Evolutionary conservation across 257 asterid genomes (phyloP), one percentile per base, ranked within the genome.

Genomic region (Scutellaria galericulata): DNA sequence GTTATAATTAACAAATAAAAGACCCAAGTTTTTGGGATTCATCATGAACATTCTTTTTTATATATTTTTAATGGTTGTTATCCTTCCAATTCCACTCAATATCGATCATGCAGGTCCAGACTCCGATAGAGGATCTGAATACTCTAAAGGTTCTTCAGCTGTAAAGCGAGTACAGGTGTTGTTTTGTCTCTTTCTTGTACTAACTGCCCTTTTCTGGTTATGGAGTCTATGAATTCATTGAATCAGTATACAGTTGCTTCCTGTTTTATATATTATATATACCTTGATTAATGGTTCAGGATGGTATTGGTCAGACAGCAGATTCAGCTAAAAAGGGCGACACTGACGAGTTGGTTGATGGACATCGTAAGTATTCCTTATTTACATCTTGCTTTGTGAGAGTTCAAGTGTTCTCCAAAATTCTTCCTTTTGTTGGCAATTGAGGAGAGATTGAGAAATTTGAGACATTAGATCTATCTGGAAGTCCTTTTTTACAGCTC

Each of bases 51-150:
- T 55, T 46, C 7, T 42, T 18, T 41, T 58, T 58, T 51, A 8
- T 69, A 14, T 20, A 31, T 58, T 50, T 56, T 24, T 22, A 27
- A 18, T 24, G 10, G 52, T 50, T 31, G 39, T 65, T 24, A 18
- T 41, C 48, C 61, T 63, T 60, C 18, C 45, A 24, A 7, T 45
- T 57, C 42, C 67, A 47, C 63, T 58, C 65, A 55, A 37, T 46
- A 51, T 52, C 47, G 47, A 58, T 71, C 41, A 20, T 78, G 80
- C 82, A 88, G 95, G 88, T 67, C 80, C 86, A 4, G 89, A 73
- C 44, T 82, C 89, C 22, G 86, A 78, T 71, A 72, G 83, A 68
- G 93, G 85, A 54, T 83, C 85, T 61, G 88, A 77, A 66, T 71
- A 79, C 79, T 80, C 80, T 54, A 83, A 80, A 68, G 81, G 73